phyloP scores from a whole-genome alignment of 176 grass and related monocot genomes.

The Musa acuminata region DNA sequence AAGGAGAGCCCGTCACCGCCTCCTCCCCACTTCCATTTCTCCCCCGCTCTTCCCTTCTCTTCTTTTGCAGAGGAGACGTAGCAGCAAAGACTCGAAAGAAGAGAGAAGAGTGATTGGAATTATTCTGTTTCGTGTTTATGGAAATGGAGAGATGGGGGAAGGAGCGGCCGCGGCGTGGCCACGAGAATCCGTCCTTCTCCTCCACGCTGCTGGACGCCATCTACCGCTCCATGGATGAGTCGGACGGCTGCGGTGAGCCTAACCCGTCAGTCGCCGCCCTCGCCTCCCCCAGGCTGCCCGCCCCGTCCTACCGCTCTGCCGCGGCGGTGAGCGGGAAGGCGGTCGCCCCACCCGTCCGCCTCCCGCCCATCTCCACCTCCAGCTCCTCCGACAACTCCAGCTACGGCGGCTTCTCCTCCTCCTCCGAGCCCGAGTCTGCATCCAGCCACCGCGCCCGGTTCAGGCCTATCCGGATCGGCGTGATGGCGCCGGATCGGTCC shows the following conservation, averaged over 20 bases:
- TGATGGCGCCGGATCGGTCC: slow-evolving; percentile 7
- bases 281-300: background rate
- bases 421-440: slow-evolving; percentile 37
- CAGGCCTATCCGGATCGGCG: slow-evolving; percentile 29
- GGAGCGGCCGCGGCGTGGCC: slow-evolving; percentile 13
- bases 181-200: slow-evolving; percentile 66
- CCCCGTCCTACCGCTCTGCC: background rate
- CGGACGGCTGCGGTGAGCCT: background rate
- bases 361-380: slow-evolving; percentile 11
- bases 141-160: background rate
- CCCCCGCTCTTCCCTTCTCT: background rate
- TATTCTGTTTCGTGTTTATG: too few relatives aligned
- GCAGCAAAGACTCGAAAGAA: too few relatives aligned
- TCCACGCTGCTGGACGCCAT: slow-evolving; percentile 78
- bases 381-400: slow-evolving; percentile 17
- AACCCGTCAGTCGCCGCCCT: slow-evolving; percentile 3
- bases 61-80: too few relatives aligned
- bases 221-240: slow-evolving; percentile 70
- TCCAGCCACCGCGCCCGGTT: slow-evolving; percentile 34
- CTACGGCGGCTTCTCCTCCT: slow-evolving; percentile 16
- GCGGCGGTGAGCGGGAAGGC: background rate
- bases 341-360: background rate
- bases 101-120: too few relatives aligned
- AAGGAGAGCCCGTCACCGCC: background rate
- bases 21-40: background rate